Conservation (phyloP, 2,329 filamentous ascomycete species). For the Apiospora kogelbergensis region DNA sequence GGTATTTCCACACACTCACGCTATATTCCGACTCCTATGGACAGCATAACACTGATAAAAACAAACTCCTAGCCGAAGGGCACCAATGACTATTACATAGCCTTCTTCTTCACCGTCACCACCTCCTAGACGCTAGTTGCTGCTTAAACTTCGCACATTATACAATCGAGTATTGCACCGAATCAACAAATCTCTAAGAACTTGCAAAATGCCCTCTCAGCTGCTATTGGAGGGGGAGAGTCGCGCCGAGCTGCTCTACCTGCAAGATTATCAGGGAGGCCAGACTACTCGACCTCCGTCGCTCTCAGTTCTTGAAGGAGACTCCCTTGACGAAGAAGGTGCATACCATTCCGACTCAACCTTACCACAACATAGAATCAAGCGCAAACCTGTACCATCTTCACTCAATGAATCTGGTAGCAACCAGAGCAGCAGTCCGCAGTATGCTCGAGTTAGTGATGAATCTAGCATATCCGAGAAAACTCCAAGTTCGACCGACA, state of each 20-base stretch:
- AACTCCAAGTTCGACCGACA: background rate
- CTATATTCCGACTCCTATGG: no score
- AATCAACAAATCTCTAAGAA: background rate
- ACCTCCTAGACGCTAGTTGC: background rate
- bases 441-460: background rate
- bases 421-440: background rate
- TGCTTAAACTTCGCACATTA: background rate
- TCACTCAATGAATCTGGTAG: no score
- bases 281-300: background rate
- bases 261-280: background rate
- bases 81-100: background rate
- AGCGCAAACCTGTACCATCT: background rate
- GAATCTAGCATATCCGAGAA: background rate
- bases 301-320: background rate
- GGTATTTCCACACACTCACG: no score
- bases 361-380: background rate
- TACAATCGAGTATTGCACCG: fast-evolving
- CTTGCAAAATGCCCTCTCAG: background rate
- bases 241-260: background rate
- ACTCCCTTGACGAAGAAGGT: background rate
- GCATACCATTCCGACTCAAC: background rate
- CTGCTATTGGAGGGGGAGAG: background rate
- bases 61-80: no score
- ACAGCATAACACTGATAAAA: no score
- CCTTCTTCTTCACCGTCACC: background rate